Evolutionary conservation across 129 eudicot species (phyloP).

Genomic region (Centella asiatica): DNA sequence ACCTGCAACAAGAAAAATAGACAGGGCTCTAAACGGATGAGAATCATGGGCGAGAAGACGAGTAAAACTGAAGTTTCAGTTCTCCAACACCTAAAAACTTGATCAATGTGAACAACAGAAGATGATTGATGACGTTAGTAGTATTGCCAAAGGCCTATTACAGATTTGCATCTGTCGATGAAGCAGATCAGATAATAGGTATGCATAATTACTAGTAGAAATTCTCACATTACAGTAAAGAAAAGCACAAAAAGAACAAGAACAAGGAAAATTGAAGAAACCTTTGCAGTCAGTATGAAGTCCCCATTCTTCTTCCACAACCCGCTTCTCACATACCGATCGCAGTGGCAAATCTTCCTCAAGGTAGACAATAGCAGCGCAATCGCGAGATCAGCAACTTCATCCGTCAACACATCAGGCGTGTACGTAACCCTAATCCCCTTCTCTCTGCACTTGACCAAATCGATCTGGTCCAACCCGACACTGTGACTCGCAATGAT

Average conservation of each 20-base stretch:
- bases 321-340: slow-evolving; percentile 52
- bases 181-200: too few relatives aligned
- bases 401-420: slow-evolving; percentile 85
- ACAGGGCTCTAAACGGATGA: background rate
- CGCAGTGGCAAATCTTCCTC: slow-evolving; percentile 50
- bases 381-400: slow-evolving; percentile 78
- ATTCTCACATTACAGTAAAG: background rate
- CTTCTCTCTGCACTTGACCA: slow-evolving; percentile 58
- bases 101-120: too few relatives aligned
- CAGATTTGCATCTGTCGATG: too few relatives aligned
- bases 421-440: slow-evolving; percentile 72
- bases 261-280: background rate
- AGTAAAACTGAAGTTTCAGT: too few relatives aligned
- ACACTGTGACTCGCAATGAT: slow-evolving; percentile 77
- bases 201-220: background rate
- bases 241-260: background rate
- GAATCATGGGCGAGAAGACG: background rate
- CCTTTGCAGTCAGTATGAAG: slow-evolving; percentile 54
- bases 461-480: slow-evolving; percentile 74
- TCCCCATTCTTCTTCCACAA: slow-evolving; percentile 42
- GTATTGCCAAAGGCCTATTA: too few relatives aligned
- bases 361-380: slow-evolving; percentile 50
- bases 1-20: slow-evolving; percentile 10
- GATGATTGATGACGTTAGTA: too few relatives aligned
- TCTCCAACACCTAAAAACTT: too few relatives aligned